Percentiles rank a stretch among this genome's conserved stretches.
These are phyloP conservation scores for Amylostereum areolatum DNA, from an alignment of 1,284 basidiomycete species.

Conservation along the genomic window DNA sequence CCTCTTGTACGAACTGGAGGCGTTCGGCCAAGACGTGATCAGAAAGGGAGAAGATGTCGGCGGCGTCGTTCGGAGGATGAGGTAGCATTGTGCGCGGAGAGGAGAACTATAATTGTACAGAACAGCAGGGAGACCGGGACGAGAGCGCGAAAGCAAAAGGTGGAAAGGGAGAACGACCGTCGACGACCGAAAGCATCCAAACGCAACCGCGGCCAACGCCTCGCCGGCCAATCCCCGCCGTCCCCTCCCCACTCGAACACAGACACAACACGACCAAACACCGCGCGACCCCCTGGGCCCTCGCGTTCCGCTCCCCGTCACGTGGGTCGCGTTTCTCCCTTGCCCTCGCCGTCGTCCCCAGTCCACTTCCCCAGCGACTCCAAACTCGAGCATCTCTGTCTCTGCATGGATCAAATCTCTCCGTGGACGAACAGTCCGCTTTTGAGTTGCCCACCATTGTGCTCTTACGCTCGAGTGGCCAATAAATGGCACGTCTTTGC, in stretches of 20 bases:
- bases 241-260: constrained; percentile 20
- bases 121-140: too few relatives aligned
- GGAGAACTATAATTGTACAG: too few relatives aligned
- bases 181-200: too few relatives aligned
- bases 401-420: too few relatives aligned
- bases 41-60: constrained; percentile 48
- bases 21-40: constrained; percentile 63
- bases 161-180: too few relatives aligned
- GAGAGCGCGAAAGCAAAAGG: too few relatives aligned
- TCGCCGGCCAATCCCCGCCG: neutral
- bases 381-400: too few relatives aligned
- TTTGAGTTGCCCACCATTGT: too few relatives aligned
- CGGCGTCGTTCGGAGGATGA: constrained; percentile 26
- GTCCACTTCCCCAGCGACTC: too few relatives aligned
- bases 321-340: neutral
- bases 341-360: neutral
- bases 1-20: constrained; percentile 73
- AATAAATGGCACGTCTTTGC: too few relatives aligned
- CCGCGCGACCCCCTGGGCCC: constrained; percentile 18
- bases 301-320: neutral
- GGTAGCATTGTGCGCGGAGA: constrained; percentile 12
- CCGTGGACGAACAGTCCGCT: too few relatives aligned
- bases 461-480: too few relatives aligned
- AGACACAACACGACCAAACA: constrained; percentile 25
- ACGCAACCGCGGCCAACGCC: neutral